A percentile compares a stretch with the other conserved stretches of the same genome.
These are phyloP conservation scores for Cryptococcus maquisensis DNA, from an alignment of 1,284 basidiomycete species.

Conservation along the genomic window DNA sequence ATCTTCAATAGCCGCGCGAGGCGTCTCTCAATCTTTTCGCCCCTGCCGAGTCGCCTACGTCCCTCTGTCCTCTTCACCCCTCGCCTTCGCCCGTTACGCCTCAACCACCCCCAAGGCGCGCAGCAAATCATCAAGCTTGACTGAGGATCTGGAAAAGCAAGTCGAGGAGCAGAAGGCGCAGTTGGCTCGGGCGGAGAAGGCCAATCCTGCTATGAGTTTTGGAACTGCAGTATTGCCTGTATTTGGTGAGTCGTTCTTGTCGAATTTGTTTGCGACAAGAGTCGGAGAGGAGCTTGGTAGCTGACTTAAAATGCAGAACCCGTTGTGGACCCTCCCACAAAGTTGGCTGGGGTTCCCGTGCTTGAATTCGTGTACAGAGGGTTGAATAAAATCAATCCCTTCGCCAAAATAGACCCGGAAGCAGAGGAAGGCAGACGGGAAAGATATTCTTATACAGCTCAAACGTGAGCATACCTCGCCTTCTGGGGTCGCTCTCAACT, in stretches of 20 bases:
- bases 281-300: not conserved
- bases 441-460: not conserved
- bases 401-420: slow-evolving; percentile 2
- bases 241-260: slow-evolving; percentile 9
- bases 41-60: not conserved
- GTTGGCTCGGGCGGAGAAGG: slow-evolving; percentile 9
- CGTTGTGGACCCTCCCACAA: not conserved
- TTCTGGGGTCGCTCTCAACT: not conserved
- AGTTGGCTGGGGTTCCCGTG: no score
- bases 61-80: not conserved
- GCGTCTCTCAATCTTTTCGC: not conserved
- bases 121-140: slow-evolving; percentile 1
- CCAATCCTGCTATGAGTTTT: slow-evolving; percentile 13
- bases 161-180: slow-evolving; percentile 11
- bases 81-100: not conserved
- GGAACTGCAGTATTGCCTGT: slow-evolving; percentile 6
- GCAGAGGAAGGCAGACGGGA: slow-evolving; percentile 6
- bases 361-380: not conserved
- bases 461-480: not conserved
- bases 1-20: not conserved
- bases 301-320: not conserved
- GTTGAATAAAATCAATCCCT: slow-evolving; percentile 2
- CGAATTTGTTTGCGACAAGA: not conserved
- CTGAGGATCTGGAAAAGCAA: slow-evolving; percentile 13
- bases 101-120: not conserved